These are phyloP conservation scores for Sugiyamaella paludigena DNA, from an alignment of 1,139 yeast species.

Conservation along the genomic window DNA sequence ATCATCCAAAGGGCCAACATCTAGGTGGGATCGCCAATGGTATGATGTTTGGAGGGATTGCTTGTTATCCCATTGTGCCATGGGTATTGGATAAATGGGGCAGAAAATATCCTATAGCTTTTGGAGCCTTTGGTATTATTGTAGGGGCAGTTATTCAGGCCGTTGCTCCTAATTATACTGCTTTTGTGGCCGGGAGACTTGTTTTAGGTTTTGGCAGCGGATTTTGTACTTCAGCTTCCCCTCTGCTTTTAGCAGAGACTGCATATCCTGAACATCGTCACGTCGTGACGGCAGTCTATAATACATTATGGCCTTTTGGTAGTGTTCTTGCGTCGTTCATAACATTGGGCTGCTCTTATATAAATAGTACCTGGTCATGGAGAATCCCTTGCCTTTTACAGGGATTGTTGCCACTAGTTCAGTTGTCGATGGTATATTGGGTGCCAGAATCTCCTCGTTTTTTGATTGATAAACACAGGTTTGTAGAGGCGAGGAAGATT, in stretches of 20 bases:
- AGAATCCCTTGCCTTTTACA: conserved; percentile 46
- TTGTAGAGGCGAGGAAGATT: conserved; percentile 64
- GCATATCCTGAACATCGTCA: conserved; percentile 47
- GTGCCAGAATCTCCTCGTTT: conserved; percentile 69
- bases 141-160: conserved; percentile 84
- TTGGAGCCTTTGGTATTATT: conserved; percentile 74
- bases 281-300: conserved; percentile 46
- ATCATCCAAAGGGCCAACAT: conserved; percentile 43
- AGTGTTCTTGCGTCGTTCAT: conserved; percentile 56
- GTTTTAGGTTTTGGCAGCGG: conserved; percentile 93
- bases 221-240: conserved; percentile 50
- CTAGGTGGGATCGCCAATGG: conserved; percentile 36
- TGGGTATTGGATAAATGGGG: conserved; percentile 69
- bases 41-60: conserved; percentile 38
- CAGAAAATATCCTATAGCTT: conserved; percentile 74
- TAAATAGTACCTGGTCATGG: conserved; percentile 42
- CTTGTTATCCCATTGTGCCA: conserved; percentile 59
- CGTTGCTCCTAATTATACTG: conserved; percentile 76
- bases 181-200: conserved; percentile 87
- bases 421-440: conserved; percentile 28
- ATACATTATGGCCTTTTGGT: conserved; percentile 54
- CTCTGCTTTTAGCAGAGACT: conserved; percentile 37
- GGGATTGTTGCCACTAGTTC: conserved; percentile 42
- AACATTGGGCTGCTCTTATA: conserved; percentile 45
- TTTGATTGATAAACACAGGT: conserved; percentile 66